Evolutionary conservation across 1,284 basidiomycete genomes (phyloP).

Genomic region (Papiliotrema flavescens): DNA sequence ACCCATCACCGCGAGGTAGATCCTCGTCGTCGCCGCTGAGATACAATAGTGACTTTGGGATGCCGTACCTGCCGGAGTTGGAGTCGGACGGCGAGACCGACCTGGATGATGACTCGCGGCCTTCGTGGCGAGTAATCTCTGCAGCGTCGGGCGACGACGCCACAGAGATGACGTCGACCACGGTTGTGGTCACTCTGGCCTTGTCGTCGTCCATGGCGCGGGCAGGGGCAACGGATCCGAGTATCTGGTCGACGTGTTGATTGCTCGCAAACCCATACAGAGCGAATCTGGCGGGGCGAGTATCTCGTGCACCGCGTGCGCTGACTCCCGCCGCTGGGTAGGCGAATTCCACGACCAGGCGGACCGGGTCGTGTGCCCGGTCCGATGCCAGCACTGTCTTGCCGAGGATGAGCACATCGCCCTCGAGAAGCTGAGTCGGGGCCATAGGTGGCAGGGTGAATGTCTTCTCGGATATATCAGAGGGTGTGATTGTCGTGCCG

Average conservation of each 20-base stretch:
- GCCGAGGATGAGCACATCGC: conserved; percentile 15
- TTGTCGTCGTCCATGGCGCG: too few relatives aligned
- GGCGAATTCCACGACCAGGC: neutral
- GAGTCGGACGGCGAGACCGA: neutral
- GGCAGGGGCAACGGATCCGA: too few relatives aligned
- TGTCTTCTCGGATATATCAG: neutral
- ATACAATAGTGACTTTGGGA: conserved; percentile 20
- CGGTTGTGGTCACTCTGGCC: neutral
- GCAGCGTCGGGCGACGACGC: neutral
- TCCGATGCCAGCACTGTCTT: neutral
- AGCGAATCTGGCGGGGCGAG: neutral
- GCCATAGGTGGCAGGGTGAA: neutral
- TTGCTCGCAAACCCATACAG: neutral
- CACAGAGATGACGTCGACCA: neutral
- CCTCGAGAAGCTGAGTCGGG: conserved; percentile 20
- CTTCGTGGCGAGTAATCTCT: neutral
- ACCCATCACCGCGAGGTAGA: neutral
- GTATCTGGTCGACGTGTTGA: neutral
- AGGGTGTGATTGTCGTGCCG: conserved; percentile 18
- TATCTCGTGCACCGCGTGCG: neutral
- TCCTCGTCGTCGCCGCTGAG: neutral
- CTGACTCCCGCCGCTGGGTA: neutral
- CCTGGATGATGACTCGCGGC: neutral
- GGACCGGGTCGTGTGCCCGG: neutral
- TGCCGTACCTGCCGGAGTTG: conserved; percentile 7